Evolutionary conservation across 2,329 filamentous ascomycete species (phyloP).

Genomic region (Drechslerella coelobrocha): DNA sequence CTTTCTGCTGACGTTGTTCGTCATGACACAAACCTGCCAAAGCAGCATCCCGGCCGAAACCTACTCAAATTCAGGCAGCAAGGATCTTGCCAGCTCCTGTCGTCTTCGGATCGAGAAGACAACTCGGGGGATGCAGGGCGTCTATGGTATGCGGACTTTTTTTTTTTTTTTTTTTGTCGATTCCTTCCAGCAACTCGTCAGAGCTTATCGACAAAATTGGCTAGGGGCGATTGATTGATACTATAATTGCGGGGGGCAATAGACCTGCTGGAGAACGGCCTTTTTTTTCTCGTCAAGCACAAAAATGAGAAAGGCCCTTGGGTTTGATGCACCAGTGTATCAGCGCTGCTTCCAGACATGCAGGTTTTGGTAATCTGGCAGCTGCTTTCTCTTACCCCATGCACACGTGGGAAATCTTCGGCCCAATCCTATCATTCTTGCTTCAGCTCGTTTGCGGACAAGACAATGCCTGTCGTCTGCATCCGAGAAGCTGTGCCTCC

Average conservation of each 20-base stretch:
- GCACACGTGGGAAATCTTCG: constrained; percentile 44
- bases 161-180: neutral
- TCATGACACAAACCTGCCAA: constrained; percentile 50
- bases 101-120: constrained; percentile 37
- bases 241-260: neutral
- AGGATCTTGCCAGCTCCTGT: constrained; percentile 37
- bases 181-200: constrained; percentile 7
- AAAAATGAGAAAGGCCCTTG: too few species aligned
- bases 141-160: constrained; percentile 20
- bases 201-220: constrained; percentile 30
- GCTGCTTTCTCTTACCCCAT: constrained; percentile 3
- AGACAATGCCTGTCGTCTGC: constrained; percentile 17
- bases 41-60: constrained; percentile 48
- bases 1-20: neutral
- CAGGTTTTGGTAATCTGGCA: constrained; percentile 17
- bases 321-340: constrained; percentile 42
- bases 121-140: constrained; percentile 31
- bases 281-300: too few species aligned
- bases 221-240: constrained; percentile 6
- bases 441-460: constrained; percentile 36
- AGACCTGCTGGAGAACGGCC: constrained; percentile 20
- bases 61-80: constrained; percentile 51
- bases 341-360: constrained; percentile 27
- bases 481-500: constrained; percentile 13
- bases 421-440: constrained; percentile 15